Evolutionary conservation across 495 filamentous ascomycete genomes (phyloP).

Genomic region (Neurospora sp.): DNA sequence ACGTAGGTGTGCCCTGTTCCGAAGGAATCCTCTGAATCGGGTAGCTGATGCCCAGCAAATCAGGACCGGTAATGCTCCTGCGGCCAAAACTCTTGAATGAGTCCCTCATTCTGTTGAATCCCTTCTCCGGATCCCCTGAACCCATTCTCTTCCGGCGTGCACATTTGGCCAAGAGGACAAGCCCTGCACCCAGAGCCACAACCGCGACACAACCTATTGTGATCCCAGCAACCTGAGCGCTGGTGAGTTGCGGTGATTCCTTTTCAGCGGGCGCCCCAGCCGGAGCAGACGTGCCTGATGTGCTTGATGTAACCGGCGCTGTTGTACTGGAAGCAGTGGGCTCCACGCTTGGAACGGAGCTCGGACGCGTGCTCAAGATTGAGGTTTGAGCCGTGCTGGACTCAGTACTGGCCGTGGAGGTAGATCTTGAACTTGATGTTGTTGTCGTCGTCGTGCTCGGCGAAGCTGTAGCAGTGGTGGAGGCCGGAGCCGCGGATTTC

Average conservation of each 20-base stretch:
- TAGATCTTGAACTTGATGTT: slow-evolving; percentile 7
- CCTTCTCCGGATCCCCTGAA: slow-evolving; percentile 23
- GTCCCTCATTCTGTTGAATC: slow-evolving; percentile 28
- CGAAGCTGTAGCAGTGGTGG: slow-evolving; percentile 8
- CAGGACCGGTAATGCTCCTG: slow-evolving; percentile 4
- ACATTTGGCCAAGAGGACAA: slow-evolving; percentile 33
- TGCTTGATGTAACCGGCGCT: neutral
- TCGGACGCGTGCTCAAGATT: neutral
- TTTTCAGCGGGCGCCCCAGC: slow-evolving; percentile 2
- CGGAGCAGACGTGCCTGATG: slow-evolving; percentile 1
- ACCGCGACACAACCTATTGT: slow-evolving; percentile 33
- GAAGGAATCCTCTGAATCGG: slow-evolving; percentile 20
- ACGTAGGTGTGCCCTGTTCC: neutral
- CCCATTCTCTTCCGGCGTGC: slow-evolving; percentile 25
- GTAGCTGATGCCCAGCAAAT: slow-evolving; percentile 19
- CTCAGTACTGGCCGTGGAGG: neutral
- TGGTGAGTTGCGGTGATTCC: slow-evolving; percentile 15
- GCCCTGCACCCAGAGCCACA: slow-evolving; percentile 25
- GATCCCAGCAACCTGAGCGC: slow-evolving; percentile 38
- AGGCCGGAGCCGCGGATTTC: slow-evolving; percentile 6
- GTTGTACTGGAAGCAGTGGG: neutral
- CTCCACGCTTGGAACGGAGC: neutral
- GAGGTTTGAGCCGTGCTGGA: neutral
- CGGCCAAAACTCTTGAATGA: slow-evolving; percentile 16
- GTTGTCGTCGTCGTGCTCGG: slow-evolving; percentile 6